A percentile compares a stretch with the other conserved stretches of the same genome.
Conservation (phyloP, 345 rosid species). For the Melaleuca quinquenervia region DNA sequence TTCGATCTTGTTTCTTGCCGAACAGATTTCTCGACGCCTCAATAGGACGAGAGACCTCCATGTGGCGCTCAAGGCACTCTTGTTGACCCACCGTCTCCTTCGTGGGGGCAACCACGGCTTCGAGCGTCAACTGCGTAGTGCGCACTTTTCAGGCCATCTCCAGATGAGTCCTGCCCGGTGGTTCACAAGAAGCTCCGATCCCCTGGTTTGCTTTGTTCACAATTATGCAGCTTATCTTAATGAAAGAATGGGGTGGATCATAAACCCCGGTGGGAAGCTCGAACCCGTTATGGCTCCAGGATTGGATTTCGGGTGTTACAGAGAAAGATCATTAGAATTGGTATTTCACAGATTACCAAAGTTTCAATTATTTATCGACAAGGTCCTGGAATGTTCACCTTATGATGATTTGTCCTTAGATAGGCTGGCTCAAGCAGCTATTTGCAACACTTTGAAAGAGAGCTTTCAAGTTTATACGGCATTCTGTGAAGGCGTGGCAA, state of each 20-base stretch:
- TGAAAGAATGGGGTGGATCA: slow-evolving; percentile 74
- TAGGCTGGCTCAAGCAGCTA: slow-evolving; percentile 48
- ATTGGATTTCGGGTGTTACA: slow-evolving; percentile 25
- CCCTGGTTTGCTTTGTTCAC: slow-evolving; percentile 28
- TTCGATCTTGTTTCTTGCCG: slow-evolving; percentile 67
- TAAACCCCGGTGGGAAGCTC: slow-evolving; percentile 78
- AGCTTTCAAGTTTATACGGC: slow-evolving; percentile 70
- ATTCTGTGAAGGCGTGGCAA: slow-evolving; percentile 36
- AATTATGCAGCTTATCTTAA: slow-evolving; percentile 59
- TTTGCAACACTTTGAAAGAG: slow-evolving; percentile 62
- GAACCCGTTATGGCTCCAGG: slow-evolving; percentile 48
- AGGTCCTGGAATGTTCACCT: slow-evolving; percentile 51
- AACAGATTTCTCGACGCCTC: slow-evolving; percentile 65
- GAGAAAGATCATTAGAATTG: slow-evolving; percentile 39
- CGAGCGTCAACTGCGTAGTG: slow-evolving; percentile 52
- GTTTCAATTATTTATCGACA: slow-evolving; percentile 51
- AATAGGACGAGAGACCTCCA: slow-evolving; percentile 50
- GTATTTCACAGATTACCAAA: slow-evolving; percentile 55
- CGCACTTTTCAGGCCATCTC: slow-evolving; percentile 62
- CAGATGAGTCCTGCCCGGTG: slow-evolving; percentile 32
- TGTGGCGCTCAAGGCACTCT: slow-evolving; percentile 71
- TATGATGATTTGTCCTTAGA: slow-evolving; percentile 10
- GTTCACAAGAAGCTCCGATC: slow-evolving; percentile 3
- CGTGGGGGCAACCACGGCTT: slow-evolving; percentile 74
- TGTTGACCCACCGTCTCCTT: slow-evolving; percentile 66